These are phyloP conservation scores for Epichloe brachyelytri DNA, from an alignment of 2,329 filamentous ascomycete species.

Conservation along the genomic window DNA sequence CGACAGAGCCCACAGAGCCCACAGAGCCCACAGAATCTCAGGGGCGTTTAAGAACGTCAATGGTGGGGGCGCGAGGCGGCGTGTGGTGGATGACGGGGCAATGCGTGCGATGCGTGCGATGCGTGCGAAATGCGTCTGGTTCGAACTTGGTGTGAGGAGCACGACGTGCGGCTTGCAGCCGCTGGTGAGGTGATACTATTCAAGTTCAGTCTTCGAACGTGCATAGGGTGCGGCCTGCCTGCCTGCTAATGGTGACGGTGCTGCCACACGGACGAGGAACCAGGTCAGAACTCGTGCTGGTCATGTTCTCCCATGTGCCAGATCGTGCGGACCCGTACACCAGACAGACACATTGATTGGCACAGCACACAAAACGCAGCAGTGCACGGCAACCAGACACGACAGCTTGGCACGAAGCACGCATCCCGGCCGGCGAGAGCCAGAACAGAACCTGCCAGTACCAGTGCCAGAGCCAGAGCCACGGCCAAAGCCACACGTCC, in stretches of 20 bases:
- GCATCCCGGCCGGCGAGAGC: not conserved
- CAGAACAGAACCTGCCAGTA: not conserved
- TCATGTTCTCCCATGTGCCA: not conserved
- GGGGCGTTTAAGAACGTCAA: not conserved
- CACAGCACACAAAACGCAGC: no score
- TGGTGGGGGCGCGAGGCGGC: not conserved
- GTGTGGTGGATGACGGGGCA: not conserved
- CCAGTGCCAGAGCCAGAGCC: not conserved
- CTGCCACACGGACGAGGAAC: not conserved
- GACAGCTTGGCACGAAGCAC: not conserved
- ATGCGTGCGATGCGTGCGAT: not conserved
- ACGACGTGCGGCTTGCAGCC: slow-evolving; percentile 5
- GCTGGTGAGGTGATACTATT: slow-evolving; percentile 1
- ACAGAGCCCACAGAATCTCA: not conserved
- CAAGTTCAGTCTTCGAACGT: not conserved
- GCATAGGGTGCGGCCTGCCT: no score
- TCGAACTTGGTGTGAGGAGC: slow-evolving; percentile 1
- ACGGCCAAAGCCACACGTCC: not conserved
- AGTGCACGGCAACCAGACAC: not conserved
- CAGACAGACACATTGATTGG: no score
- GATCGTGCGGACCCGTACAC: not conserved
- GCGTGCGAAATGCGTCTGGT: not conserved
- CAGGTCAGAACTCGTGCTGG: not conserved
- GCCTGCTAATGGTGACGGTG: not conserved
- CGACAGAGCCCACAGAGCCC: not conserved